Base-by-base conservation (phyloP, 805 yeast genomes). In the Candida lessepsii region DNA sequence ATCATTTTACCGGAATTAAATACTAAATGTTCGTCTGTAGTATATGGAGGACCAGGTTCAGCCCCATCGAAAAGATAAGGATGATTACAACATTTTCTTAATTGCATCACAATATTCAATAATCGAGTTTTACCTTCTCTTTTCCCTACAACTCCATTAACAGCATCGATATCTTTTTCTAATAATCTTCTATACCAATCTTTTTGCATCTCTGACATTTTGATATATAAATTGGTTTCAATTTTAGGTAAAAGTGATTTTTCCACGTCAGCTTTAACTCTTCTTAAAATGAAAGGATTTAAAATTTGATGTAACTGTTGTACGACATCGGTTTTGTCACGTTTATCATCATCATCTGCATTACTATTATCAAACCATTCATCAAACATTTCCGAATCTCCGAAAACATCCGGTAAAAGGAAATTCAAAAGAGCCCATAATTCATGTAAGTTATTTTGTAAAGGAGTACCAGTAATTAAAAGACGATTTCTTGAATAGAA, bases 51-150 rank as follows among this genome's bases (percentile, higher is more conserved):
- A 8, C 98, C 98, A 0, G 97, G 98, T 61, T 90, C 98, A 1
- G 98, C 99, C n/a, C 99, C 98, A 59, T 91, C 98, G 56, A 93
- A 93, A 40, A 91, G 67, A 61, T 93, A 91, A 0, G 98, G 98
- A 63, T 93, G 99, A 58, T 93, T 91, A 60, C 98, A 91, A 61
- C 98, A 91, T 61, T 91, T 91, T 54, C 98, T 75, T 48, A 91
- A 71, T 63, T 91, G 98, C 98, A 91, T 91, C 10, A 91, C 98
- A 53, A 91, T 91, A 57, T 91, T 91, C 42, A 91, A 71, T 46
- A 93, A 68, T 41, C 98, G 73, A 1, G 97, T 89, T 56, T 91
- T 91, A 5, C 91, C 89, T 59, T 91, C 98, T 42, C 95, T 74
- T 61, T 88, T 89, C 2, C 96, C 96, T n/a, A 85, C 83, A 3